phyloP scores from a whole-genome alignment of 192 early-diverging fungal genomes.

The Coemansia sp. region DNA sequence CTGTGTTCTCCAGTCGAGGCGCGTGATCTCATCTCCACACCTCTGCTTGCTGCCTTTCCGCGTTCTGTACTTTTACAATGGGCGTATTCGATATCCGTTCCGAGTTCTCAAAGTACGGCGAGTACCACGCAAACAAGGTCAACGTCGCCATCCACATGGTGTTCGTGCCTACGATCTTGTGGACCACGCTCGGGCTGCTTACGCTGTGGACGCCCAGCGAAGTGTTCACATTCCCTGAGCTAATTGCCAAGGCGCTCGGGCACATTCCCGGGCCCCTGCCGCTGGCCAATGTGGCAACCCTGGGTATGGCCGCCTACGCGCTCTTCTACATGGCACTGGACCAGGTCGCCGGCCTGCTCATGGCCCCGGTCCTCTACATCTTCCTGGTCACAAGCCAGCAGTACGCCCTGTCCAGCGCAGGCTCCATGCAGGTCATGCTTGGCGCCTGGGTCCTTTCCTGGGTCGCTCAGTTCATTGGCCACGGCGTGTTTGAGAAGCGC shows the following conservation, averaged over 20 bases:
- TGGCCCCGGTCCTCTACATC: conserved; percentile 57
- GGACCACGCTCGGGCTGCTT: conserved; percentile 64
- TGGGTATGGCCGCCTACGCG: conserved; percentile 54
- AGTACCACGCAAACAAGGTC: conserved; percentile 70
- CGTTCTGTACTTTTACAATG: background rate
- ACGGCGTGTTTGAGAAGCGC: conserved; percentile 79
- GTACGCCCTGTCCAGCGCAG: conserved; percentile 46
- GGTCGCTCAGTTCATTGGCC: conserved; percentile 88
- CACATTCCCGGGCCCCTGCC: conserved; percentile 33
- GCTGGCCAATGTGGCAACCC: conserved; percentile 51
- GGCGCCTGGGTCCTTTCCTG: conserved; percentile 67
- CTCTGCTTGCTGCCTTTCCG: background rate
- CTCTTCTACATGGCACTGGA: conserved; percentile 77
- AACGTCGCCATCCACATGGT: conserved; percentile 82
- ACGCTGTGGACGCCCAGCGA: conserved; percentile 35
- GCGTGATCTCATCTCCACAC: background rate
- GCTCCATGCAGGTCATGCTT: conserved; percentile 53
- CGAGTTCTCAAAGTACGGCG: conserved; percentile 75
- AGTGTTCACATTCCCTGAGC: conserved; percentile 35
- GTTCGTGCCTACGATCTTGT: conserved; percentile 88
- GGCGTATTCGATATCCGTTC: conserved; percentile 70
- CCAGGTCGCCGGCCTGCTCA: conserved; percentile 49
- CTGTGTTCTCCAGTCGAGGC: no score
- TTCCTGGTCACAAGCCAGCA: conserved; percentile 61
- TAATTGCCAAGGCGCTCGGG: conserved; percentile 29